Evolutionary conservation across 306 rosid genomes (phyloP), one percentile per base, ranked within the genome.

Genomic region (Albizia julibrissin): DNA sequence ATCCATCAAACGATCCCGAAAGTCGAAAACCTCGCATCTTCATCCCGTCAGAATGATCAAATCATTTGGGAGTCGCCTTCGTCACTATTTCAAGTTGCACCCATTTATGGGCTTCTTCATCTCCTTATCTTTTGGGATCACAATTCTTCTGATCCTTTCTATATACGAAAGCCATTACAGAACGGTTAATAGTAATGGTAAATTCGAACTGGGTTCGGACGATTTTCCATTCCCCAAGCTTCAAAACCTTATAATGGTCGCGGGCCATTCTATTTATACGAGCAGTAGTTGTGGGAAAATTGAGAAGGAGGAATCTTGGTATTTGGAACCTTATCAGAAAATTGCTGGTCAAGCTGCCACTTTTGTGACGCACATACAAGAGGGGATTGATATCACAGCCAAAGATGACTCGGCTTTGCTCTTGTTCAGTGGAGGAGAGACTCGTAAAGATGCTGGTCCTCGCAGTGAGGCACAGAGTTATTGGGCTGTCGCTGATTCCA

Each of bases 391-490:
- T 29, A 79, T 88, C 50, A 84, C 88, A 0, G 93, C 93, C 6
- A 80, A 65, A 80, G 99, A 95, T 72, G 85, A 89, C 46, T 52
- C 43, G 42, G 91, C 93, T 83, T 72, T 95, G 88, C 92, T 95
- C 49, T 80, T 95, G 74, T 95, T 95, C 79, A 95, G 99, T 64
- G 99, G 99, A 11, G 98, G 98, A n/a, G 99, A 93, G 90, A 95
- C 99, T 34, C 79, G 96, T 72, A 91, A 87, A 82, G 91, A 85
- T 22, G 99, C 99, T 0, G 98, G 99, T 10, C 99, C 99, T 44
- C 89, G 98, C 26, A 93, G 99, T 39, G 98, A 95, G 85, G 99
- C 98, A 0, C 99, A 95, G 89, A 95, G 99, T 85, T 95, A 92
- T 85, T 95, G 98, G 96, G 95, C 92, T 59, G 97, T 93, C 47